phyloP scores from a whole-genome alignment of 2,329 filamentous ascomycete genomes.

The Phialocephala subalpina region DNA sequence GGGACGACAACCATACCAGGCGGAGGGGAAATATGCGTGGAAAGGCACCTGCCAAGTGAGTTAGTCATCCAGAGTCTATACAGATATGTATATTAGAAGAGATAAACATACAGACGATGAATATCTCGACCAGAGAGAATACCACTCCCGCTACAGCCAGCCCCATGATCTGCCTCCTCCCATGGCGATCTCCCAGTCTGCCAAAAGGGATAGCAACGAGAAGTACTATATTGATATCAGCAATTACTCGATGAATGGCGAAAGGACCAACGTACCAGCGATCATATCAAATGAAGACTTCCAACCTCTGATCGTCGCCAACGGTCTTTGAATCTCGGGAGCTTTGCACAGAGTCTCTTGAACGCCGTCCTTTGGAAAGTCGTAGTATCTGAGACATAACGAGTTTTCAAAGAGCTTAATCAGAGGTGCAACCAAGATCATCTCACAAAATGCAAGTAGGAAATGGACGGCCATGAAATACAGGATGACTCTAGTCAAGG shows the following conservation, averaged over 20 bases:
- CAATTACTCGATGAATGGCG: neutral
- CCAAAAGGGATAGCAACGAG: constrained; percentile 43
- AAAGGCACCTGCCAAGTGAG: constrained; percentile 36
- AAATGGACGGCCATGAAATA: constrained; percentile 45
- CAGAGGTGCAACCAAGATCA: constrained; percentile 41
- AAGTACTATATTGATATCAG: constrained; percentile 32
- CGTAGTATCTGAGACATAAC: constrained; percentile 38
- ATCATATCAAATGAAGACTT: constrained; percentile 42
- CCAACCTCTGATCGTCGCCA: constrained; percentile 43
- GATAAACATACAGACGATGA: constrained; percentile 40
- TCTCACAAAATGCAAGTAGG: constrained; percentile 41
- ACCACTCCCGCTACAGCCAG: constrained; percentile 39
- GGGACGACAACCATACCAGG: constrained; percentile 42
- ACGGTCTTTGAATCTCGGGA: constrained; percentile 37
- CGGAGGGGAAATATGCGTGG: constrained; percentile 37
- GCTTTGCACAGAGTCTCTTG: constrained; percentile 39
- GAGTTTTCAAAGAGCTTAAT: constrained; percentile 43
- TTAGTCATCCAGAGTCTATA: neutral
- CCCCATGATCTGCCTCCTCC: constrained; percentile 39
- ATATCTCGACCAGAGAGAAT: constrained; percentile 37
- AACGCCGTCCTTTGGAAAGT: constrained; percentile 33
- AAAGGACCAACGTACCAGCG: constrained; percentile 31
- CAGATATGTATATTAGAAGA: neutral
- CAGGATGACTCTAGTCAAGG: constrained; percentile 28
- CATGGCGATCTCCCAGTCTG: constrained; percentile 40